Conservation (phyloP, 2,329 filamentous ascomycete species). For the Trichoderma arundinaceum region DNA sequence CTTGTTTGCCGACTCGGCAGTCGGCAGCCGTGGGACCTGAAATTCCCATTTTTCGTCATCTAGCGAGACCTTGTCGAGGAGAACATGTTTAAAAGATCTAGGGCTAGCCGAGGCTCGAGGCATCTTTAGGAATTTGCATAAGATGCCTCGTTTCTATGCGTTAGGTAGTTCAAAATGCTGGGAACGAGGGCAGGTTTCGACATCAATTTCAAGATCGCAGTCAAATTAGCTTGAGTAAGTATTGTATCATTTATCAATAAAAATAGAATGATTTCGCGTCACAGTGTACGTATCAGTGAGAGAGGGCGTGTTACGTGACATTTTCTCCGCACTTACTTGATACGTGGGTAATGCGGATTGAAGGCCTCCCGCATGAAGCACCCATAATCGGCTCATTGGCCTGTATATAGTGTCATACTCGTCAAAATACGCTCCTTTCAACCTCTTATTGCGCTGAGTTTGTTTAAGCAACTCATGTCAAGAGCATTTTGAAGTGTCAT, state of each 20-base stretch:
- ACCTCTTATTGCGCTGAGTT: no score
- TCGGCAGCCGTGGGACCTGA: constrained; percentile 5
- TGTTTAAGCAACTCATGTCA: not conserved
- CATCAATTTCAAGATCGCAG: not conserved
- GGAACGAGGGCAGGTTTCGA: not conserved
- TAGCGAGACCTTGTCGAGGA: constrained; percentile 14
- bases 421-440: not conserved
- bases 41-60: constrained; percentile 29
- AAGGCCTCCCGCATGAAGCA: constrained; percentile 20
- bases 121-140: not conserved
- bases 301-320: not conserved
- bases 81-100: constrained; percentile 16
- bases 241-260: not conserved
- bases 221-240: not conserved
- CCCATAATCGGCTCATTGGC: not conserved
- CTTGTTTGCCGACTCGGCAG: constrained; percentile 15
- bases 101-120: constrained; percentile 7
- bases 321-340: constrained; percentile 19
- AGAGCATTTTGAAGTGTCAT: not conserved
- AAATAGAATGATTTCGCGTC: not conserved
- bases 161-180: not conserved
- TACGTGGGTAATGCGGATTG: constrained; percentile 9
- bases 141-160: not conserved
- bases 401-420: not conserved
- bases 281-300: not conserved